A percentile compares a stretch with the other conserved stretches of the same genome.
Evolutionary conservation across 257 asterid species (phyloP).

Genomic region (Nicotiana undulata): DNA sequence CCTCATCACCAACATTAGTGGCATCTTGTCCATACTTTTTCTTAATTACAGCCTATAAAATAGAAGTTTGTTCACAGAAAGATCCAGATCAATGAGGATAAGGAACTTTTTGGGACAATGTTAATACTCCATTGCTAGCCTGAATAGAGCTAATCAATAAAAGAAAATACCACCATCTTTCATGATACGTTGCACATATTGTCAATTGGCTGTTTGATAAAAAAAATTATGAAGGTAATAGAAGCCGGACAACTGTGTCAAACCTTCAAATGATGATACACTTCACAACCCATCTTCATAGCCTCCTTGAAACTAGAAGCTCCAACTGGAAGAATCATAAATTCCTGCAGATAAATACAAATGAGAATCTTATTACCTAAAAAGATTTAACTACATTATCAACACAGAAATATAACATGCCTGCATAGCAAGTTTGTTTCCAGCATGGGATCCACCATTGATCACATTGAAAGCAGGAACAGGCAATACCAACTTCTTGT

Average conservation of each 20-base stretch:
- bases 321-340: constrained; percentile 96
- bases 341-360: constrained; percentile 44
- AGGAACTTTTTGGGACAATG: not conserved
- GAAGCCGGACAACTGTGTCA: not conserved
- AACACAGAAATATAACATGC: constrained; percentile 21
- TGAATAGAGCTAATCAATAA: not conserved
- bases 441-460: constrained; percentile 99
- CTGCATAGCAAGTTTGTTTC: constrained; percentile 99
- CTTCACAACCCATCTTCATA: constrained; percentile 99
- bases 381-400: not conserved
- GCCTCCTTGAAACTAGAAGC: constrained; percentile 93
- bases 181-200: not conserved
- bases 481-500: constrained; percentile 86
- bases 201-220: not conserved
- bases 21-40: constrained; percentile 97
- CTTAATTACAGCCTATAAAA: constrained; percentile 85
- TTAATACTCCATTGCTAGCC: not conserved
- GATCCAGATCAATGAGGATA: not conserved
- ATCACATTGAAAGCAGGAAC: constrained; percentile 98
- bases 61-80: not conserved
- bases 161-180: not conserved
- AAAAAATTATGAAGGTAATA: not conserved
- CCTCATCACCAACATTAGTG: constrained; percentile 97
- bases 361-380: not conserved
- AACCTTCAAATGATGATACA: constrained; percentile 86